phyloP scores from a whole-genome alignment of 306 rosid genomes.

The Ochetophila trinervis region DNA sequence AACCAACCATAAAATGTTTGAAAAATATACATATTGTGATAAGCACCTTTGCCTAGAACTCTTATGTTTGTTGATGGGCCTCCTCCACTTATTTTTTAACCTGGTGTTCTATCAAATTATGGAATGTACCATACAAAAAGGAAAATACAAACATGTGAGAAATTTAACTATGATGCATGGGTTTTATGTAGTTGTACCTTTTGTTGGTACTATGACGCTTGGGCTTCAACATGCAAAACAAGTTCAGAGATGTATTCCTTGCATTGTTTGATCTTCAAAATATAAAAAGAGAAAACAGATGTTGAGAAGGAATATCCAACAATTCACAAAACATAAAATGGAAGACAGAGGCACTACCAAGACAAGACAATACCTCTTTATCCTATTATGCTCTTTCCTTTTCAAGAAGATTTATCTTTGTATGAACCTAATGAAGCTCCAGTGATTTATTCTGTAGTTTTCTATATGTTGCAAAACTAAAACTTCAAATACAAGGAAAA shows the following conservation, averaged over 20 bases:
- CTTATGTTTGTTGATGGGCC: slow-evolving; percentile 61
- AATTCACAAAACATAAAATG: slow-evolving; percentile 9
- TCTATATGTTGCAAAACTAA: slow-evolving; percentile 38
- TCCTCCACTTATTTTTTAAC: slow-evolving; percentile 67
- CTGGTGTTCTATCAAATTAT: slow-evolving; percentile 74
- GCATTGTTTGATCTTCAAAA: slow-evolving; percentile 71
- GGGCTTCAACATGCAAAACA: slow-evolving; percentile 92
- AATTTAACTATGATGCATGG: slow-evolving; percentile 7
- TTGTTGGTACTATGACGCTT: slow-evolving; percentile 85
- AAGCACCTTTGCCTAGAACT: slow-evolving; percentile 58
- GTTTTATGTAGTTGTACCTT: slow-evolving; percentile 48
- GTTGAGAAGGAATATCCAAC: not conserved
- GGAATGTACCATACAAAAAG: slow-evolving; percentile 22
- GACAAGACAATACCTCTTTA: slow-evolving; percentile 55
- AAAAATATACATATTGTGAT: slow-evolving; percentile 3
- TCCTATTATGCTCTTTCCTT: slow-evolving; percentile 67
- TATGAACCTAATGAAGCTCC: slow-evolving; percentile 63
- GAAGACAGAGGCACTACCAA: slow-evolving; percentile 7
- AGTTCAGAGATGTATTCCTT: slow-evolving; percentile 80
- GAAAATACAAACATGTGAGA: slow-evolving; percentile 30
- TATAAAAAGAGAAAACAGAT: not conserved
- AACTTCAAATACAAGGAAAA: slow-evolving; percentile 14
- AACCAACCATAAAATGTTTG: slow-evolving; percentile 4
- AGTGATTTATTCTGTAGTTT: slow-evolving; percentile 34
- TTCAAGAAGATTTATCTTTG: slow-evolving; percentile 71